Conservation (phyloP, 2,329 filamentous ascomycete species). For the Akanthomyces muscarius region DNA sequence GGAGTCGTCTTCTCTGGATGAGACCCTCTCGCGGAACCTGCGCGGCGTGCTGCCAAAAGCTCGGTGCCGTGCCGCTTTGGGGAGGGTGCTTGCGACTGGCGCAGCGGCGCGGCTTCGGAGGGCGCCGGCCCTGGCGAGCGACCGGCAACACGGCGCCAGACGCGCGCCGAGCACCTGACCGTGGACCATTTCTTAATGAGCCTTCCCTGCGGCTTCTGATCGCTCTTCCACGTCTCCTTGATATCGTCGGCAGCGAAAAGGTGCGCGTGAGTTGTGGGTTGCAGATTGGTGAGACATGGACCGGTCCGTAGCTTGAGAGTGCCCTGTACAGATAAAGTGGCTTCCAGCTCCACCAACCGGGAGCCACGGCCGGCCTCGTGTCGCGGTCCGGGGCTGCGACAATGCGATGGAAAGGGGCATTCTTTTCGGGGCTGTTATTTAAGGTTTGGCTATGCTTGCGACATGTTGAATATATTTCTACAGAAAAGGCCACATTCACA, state of each 20-base stretch:
- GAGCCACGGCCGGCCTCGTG: background rate
- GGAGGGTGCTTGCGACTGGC: background rate
- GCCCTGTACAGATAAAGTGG: background rate
- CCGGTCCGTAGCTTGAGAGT: background rate
- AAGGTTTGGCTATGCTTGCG: too few species aligned
- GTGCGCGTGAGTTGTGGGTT: background rate
- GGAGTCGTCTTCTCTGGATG: background rate
- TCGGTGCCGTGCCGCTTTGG: background rate
- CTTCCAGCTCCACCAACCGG: slow-evolving; percentile 11
- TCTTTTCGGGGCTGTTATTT: too few species aligned
- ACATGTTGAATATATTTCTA: too few species aligned
- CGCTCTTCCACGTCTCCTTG: background rate
- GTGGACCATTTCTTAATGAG: background rate
- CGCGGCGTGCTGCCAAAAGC: background rate
- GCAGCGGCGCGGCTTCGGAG: background rate
- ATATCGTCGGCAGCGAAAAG: background rate
- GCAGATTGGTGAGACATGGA: background rate
- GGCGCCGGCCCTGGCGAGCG: background rate
- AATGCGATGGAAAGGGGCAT: background rate
- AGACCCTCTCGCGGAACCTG: background rate
- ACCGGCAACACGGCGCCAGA: background rate
- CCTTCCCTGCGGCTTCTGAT: background rate
- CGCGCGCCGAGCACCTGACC: slow-evolving; percentile 5
- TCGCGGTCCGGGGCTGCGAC: background rate
- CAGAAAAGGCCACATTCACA: too few species aligned